Evolutionary conservation across 1,284 basidiomycete species (phyloP).

Genomic region (Earliella scabrosa): DNA sequence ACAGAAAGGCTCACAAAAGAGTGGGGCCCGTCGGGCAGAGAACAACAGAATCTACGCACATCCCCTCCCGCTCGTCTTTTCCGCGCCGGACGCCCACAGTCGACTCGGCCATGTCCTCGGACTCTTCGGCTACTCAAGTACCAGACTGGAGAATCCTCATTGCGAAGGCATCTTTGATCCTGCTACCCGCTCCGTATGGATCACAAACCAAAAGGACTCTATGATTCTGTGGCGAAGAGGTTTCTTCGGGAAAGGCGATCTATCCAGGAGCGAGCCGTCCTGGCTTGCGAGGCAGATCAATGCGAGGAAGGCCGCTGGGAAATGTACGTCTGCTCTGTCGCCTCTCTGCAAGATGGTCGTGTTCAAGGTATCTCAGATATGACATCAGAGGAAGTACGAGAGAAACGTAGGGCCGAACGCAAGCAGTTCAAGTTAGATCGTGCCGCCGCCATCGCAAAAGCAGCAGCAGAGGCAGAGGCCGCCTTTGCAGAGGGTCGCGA

Average conservation of each 20-base stretch:
- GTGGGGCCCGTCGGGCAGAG: slow-evolving; percentile 56
- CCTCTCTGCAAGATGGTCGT: not conserved
- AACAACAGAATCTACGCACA: slow-evolving; percentile 69
- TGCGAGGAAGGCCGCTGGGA: slow-evolving; percentile 54
- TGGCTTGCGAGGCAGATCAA: slow-evolving; percentile 85
- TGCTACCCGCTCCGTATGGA: slow-evolving; percentile 81
- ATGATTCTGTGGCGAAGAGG: slow-evolving; percentile 85
- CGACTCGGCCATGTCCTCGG: slow-evolving; percentile 49
- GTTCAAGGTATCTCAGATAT: slow-evolving; percentile 45
- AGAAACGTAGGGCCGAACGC: slow-evolving; percentile 82
- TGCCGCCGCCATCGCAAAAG: slow-evolving; percentile 75
- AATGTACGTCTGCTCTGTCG: slow-evolving; percentile 46
- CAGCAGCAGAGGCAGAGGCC: slow-evolving; percentile 74
- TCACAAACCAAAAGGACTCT: slow-evolving; percentile 64
- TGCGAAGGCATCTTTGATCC: slow-evolving; percentile 76
- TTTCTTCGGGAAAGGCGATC: slow-evolving; percentile 96
- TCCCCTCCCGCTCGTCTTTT: slow-evolving; percentile 65
- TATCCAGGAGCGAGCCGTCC: slow-evolving; percentile 93
- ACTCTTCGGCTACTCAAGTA: slow-evolving; percentile 54
- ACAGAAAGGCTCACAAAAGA: slow-evolving; percentile 47
- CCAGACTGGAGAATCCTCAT: slow-evolving; percentile 59
- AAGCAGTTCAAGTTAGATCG: slow-evolving; percentile 92
- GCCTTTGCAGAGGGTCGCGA: slow-evolving; percentile 72
- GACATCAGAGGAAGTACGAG: slow-evolving; percentile 88
- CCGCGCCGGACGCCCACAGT: slow-evolving; percentile 39